Evolutionary conservation across 805 yeast species (phyloP).

Genomic region (Myxozyma vanderwaltii): DNA sequence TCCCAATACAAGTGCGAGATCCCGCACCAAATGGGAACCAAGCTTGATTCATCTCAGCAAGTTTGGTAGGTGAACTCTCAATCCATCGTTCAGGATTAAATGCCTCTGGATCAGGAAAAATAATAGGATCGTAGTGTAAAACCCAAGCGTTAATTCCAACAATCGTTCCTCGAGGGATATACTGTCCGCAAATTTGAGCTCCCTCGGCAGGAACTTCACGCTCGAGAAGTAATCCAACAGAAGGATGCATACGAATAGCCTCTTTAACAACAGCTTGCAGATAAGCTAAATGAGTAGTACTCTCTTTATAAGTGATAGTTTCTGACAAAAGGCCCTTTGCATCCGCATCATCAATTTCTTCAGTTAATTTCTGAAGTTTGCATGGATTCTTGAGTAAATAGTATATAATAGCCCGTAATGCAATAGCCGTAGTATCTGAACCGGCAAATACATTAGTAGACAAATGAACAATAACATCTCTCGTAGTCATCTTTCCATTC

Average conservation of each 20-base stretch:
- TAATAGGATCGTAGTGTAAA: slow-evolving; percentile 53
- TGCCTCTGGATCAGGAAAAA: slow-evolving; percentile 54
- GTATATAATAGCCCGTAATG: not conserved
- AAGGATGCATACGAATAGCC: not conserved
- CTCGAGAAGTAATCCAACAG: slow-evolving; percentile 2
- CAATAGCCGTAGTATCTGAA: slow-evolving; percentile 4
- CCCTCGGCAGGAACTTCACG: slow-evolving; percentile 1
- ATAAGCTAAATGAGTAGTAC: not conserved
- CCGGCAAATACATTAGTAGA: not conserved
- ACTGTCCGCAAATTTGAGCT: slow-evolving; percentile 21
- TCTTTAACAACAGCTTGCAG: slow-evolving; percentile 4
- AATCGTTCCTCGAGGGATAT: slow-evolving; percentile 57
- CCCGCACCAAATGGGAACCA: slow-evolving; percentile 1
- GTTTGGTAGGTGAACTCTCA: not conserved
- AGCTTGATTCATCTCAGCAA: not conserved
- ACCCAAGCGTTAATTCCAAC: slow-evolving; percentile 70
- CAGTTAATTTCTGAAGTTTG: not conserved
- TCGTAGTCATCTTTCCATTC: not conserved
- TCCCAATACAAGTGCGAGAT: slow-evolving; percentile 1
- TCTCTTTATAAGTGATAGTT: not conserved
- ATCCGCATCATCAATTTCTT: not conserved
- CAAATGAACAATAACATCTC: not conserved
- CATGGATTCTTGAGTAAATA: not conserved
- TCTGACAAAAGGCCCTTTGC: not conserved
- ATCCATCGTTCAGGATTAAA: slow-evolving; percentile 53